phyloP scores from a whole-genome alignment of 495 filamentous ascomycete species.

The Cladorrhinum samala region DNA sequence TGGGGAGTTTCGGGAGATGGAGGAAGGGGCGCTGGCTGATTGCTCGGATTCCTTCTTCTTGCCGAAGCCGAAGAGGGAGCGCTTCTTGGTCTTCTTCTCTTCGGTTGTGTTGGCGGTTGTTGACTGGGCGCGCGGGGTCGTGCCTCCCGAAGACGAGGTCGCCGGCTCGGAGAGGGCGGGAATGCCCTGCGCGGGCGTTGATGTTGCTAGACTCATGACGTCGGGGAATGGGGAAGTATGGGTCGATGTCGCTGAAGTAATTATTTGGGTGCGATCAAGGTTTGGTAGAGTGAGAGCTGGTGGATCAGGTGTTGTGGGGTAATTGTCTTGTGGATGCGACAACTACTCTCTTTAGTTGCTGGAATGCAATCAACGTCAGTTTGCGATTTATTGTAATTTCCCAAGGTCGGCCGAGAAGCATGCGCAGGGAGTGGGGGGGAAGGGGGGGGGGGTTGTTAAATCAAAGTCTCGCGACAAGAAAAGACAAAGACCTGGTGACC shows the following conservation, averaged over 20 bases:
- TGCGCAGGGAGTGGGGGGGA: slow-evolving; percentile 17
- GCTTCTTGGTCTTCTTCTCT: slow-evolving; percentile 43
- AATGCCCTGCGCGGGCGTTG: slow-evolving; percentile 17
- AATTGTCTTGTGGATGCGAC: no score
- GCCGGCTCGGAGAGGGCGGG: slow-evolving; percentile 27
- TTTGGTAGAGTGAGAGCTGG: background rate
- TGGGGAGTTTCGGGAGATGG: slow-evolving; percentile 19
- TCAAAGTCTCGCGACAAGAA: slow-evolving; percentile 14
- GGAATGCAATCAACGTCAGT: background rate
- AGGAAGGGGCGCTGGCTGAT: slow-evolving; percentile 33
- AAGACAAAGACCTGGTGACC: slow-evolving; percentile 15
- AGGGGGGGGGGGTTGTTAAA: no score
- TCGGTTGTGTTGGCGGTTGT: no score
- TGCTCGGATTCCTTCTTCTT: slow-evolving; percentile 56
- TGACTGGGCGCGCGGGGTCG: slow-evolving; percentile 29
- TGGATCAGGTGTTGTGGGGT: no score
- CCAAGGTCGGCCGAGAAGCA: slow-evolving; percentile 22
- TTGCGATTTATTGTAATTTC: background rate
- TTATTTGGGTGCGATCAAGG: background rate
- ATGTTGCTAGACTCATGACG: slow-evolving; percentile 24
- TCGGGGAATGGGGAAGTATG: background rate
- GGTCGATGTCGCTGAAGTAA: background rate
- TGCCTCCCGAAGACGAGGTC: slow-evolving; percentile 26
- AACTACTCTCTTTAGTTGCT: no score
- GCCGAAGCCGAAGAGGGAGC: slow-evolving; percentile 55